Evolutionary conservation across 169 alveolate species (phyloP).

Genomic region (Hepatocystis sp.): DNA sequence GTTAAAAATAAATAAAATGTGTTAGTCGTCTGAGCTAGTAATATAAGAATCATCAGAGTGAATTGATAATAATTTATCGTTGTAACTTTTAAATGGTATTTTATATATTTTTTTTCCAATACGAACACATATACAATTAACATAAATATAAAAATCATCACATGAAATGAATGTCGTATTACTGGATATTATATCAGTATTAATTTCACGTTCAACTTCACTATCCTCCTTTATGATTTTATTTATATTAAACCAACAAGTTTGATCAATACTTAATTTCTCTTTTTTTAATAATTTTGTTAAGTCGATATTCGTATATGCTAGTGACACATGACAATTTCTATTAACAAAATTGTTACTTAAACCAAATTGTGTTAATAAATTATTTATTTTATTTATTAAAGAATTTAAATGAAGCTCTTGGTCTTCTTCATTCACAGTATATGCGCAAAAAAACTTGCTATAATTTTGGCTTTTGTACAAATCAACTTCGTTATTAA

Average conservation of each 20-base stretch:
- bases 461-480: constrained; percentile 53
- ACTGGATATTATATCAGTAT: too few relatives aligned
- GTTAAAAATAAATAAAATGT: too few relatives aligned
- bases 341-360: constrained; percentile 22
- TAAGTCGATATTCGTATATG: constrained; percentile 35
- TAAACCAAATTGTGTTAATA: constrained; percentile 21
- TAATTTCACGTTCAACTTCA: too few relatives aligned
- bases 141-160: constrained; percentile 49
- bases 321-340: constrained; percentile 59
- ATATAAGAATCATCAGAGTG: constrained; percentile 22
- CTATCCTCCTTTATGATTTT: constrained; percentile 7
- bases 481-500: constrained; percentile 22
- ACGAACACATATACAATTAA: constrained; percentile 43
- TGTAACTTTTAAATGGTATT: constrained; percentile 26
- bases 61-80: neutral
- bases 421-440: constrained; percentile 42
- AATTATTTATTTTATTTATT: constrained; percentile 30
- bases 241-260: constrained; percentile 30
- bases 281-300: constrained; percentile 18
- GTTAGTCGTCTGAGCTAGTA: constrained; percentile 28
- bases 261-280: constrained; percentile 7
- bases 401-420: constrained; percentile 24
- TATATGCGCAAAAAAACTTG: constrained; percentile 49
- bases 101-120: constrained; percentile 53
- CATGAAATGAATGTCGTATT: neutral